These are phyloP conservation scores for Pythium sukuiense DNA, from an alignment of 352 stramenopile species.

Conservation along the genomic window DNA sequence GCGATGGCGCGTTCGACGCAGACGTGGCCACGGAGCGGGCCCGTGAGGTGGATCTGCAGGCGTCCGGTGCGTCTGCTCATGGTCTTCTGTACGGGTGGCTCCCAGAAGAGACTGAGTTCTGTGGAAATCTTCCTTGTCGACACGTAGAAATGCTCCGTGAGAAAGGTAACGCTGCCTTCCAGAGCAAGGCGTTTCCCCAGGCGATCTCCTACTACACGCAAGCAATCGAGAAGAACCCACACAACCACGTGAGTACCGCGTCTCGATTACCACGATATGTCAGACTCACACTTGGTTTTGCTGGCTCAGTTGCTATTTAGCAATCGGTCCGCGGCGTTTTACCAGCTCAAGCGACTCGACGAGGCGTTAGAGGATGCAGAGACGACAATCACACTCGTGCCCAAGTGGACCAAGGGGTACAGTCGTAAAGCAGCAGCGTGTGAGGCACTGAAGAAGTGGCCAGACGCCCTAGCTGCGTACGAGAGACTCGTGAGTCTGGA, in stretches of 20 bases:
- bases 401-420: conserved; percentile 92
- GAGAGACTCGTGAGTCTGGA: conserved; percentile 74
- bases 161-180: conserved; percentile 71
- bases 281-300: neutral
- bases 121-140: neutral
- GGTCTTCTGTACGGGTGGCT: neutral
- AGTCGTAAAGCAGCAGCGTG: conserved; percentile 88
- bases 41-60: conserved; percentile 22
- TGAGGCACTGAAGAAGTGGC: conserved; percentile 52
- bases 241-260: conserved; percentile 48
- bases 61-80: conserved; percentile 18
- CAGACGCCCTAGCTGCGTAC: conserved; percentile 77
- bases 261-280: neutral
- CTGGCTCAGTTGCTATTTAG: conserved; percentile 54
- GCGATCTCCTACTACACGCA: conserved; percentile 56
- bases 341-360: conserved; percentile 70
- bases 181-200: conserved; percentile 46
- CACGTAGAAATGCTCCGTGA: conserved; percentile 44
- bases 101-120: neutral
- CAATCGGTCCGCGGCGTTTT: conserved; percentile 88
- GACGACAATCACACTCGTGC: conserved; percentile 70
- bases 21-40: conserved; percentile 3
- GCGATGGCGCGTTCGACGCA: conserved; percentile 31
- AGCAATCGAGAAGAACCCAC: conserved; percentile 45
- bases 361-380: conserved; percentile 86